These are phyloP conservation scores for Pulveroboletus sp. DNA, from an alignment of 768 basidiomycete species.

Conservation along the genomic window DNA sequence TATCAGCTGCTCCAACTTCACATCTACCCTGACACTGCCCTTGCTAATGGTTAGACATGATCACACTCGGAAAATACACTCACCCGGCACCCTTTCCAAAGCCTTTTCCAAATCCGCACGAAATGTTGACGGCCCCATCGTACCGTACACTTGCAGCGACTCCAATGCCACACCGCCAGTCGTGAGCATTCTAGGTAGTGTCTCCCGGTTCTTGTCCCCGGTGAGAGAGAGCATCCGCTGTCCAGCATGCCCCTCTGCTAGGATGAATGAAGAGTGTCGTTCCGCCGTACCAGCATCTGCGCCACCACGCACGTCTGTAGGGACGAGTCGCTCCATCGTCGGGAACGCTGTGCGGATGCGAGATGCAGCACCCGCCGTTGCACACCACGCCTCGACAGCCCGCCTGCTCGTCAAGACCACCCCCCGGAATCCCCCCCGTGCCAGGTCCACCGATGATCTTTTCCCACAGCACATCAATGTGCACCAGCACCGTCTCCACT, in stretches of 20 bases:
- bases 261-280: constrained; percentile 62
- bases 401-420: constrained; percentile 80
- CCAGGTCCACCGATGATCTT: constrained; percentile 41
- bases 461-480: constrained; percentile 43
- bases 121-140: constrained; percentile 54
- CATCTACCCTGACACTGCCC: no score
- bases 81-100: constrained; percentile 24
- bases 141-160: constrained; percentile 67
- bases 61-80: no score
- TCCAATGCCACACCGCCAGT: constrained; percentile 45
- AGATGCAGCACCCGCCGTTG: constrained; percentile 51
- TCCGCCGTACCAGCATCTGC: constrained; percentile 64
- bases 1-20: no score
- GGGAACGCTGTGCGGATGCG: constrained; percentile 28
- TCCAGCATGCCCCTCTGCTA: constrained; percentile 33
- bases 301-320: constrained; percentile 41
- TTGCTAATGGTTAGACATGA: no score
- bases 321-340: constrained; percentile 35
- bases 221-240: constrained; percentile 65
- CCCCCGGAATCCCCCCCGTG: constrained; percentile 40
- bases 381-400: constrained; percentile 70
- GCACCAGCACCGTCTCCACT: constrained; percentile 63
- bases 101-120: constrained; percentile 38
- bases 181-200: constrained; percentile 49
- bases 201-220: constrained; percentile 85